Evolutionary conservation across 1,284 basidiomycete genomes (phyloP), one percentile per base, ranked within the genome.

Genomic region (Tetrapyrgos nigripes): DNA sequence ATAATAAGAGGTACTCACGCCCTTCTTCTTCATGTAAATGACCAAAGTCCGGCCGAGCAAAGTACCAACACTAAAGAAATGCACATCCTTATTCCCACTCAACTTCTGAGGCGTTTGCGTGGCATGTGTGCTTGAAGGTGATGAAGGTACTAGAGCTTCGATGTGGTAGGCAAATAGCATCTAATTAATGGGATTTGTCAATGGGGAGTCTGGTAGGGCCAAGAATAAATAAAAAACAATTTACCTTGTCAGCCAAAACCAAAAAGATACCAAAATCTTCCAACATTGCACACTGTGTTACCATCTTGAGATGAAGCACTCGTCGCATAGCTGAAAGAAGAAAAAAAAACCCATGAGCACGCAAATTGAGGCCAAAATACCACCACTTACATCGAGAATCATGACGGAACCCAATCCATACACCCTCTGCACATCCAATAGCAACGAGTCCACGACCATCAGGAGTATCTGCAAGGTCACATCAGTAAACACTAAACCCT

Each of bases 11-110:
- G 14, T 2, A 77, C 86, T 67, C 76, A 96, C 93, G 59, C 94
- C 93, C 77, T 92, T 96, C 77, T 92, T 93, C 82, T 96, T 97
- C 89, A 96, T 96, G 75, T 96, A 98, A 55, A 97, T 89, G 8
- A 99, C 91, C 21, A 97, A 79, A 0, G 95, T 97, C 13, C 94
- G 84, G 27, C 88, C 91, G 33, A 88, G 85, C 35, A 97, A 81
- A 60, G 88, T 89, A 21, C 97, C 97, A 23, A 97, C 93, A 56
- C 89, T 92, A 79, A 99, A 98, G 78, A 97, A 98, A 61, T 92
- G 87, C 8, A 98, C 95, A 66, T 97, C 96, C 68, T 92, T 89
- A 65, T 88, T 89, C 9, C 93, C 91, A 68, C 92, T 94, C 31
- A 98, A 81, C 64, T 94, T 92, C 70, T 97, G 93, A 0, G 96